phyloP scores from a whole-genome alignment of 140 eudicot genomes.

The Flaveria floridana region DNA sequence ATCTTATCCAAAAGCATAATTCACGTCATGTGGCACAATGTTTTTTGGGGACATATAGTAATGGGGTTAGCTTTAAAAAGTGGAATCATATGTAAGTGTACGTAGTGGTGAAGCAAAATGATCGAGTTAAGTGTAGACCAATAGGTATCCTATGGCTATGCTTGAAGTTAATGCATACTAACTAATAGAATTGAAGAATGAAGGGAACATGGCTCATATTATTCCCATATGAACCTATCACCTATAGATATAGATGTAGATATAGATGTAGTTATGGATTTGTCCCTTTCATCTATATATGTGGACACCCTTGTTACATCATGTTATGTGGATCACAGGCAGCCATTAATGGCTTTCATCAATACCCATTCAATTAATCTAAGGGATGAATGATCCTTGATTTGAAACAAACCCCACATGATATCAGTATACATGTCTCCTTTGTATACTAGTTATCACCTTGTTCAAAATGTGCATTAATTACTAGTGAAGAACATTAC shows the following conservation, averaged over 20 bases:
- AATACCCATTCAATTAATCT: slow-evolving; percentile 19
- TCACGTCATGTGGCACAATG: slow-evolving; percentile 37
- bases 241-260: neutral
- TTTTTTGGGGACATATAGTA: slow-evolving; percentile 36
- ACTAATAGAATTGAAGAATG: slow-evolving; percentile 11
- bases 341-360: slow-evolving; percentile 29
- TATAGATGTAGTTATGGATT: slow-evolving; percentile 26
- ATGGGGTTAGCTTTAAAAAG: slow-evolving; percentile 38
- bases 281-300: slow-evolving; percentile 34
- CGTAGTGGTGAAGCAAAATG: slow-evolving; percentile 44
- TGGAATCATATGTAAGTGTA: slow-evolving; percentile 34
- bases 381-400: slow-evolving; percentile 5
- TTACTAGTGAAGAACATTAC: slow-evolving; percentile 12
- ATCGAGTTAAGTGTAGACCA: slow-evolving; percentile 14
- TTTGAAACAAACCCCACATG: slow-evolving; percentile 28
- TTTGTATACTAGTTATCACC: slow-evolving; percentile 11
- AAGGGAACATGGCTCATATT: slow-evolving; percentile 41
- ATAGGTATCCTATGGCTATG: slow-evolving; percentile 26
- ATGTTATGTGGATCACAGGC: slow-evolving; percentile 34
- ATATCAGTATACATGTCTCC: slow-evolving; percentile 18
- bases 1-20: slow-evolving; percentile 37
- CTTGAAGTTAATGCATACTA: slow-evolving; percentile 28
- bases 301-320: slow-evolving; percentile 30
- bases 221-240: slow-evolving; percentile 35
- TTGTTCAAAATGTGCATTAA: neutral